Conservation (phyloP, 495 filamentous ascomycete species). For the Cercophora newfieldiana region DNA sequence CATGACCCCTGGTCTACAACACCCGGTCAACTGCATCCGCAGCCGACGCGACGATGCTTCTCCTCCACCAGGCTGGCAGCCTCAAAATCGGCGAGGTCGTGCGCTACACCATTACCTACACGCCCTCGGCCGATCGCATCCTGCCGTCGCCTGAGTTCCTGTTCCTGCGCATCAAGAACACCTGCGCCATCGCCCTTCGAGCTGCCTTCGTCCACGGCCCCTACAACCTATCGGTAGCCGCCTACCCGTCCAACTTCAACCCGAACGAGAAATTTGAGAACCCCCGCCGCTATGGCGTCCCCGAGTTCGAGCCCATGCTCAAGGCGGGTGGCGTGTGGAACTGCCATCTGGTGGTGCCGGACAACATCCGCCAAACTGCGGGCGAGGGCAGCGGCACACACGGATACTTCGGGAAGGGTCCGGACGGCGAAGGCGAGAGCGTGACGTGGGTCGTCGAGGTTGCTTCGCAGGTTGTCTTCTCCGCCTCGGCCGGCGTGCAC, state of each 20-base stretch:
- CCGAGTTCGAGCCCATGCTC: slow-evolving; percentile 92
- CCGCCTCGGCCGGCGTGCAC: slow-evolving; percentile 79
- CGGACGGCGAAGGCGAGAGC: slow-evolving; percentile 46
- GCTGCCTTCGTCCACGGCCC: slow-evolving; percentile 96
- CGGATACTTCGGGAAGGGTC: slow-evolving; percentile 38
- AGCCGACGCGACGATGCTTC: slow-evolving; percentile 64
- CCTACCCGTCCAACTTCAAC: slow-evolving; percentile 76
- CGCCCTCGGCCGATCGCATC: slow-evolving; percentile 82
- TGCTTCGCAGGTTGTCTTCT: slow-evolving; percentile 88
- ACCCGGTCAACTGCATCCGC: not conserved
- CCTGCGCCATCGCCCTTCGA: slow-evolving; percentile 83
- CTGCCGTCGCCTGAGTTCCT: slow-evolving; percentile 77
- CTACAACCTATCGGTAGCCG: slow-evolving; percentile 83
- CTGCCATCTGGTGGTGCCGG: slow-evolving; percentile 73
- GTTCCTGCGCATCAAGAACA: slow-evolving; percentile 85
- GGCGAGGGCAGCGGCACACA: slow-evolving; percentile 33
- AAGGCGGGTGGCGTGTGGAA: slow-evolving; percentile 89
- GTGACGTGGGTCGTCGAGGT: slow-evolving; percentile 92
- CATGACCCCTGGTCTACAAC: not conserved
- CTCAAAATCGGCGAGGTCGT: slow-evolving; percentile 92
- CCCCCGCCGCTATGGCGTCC: slow-evolving; percentile 62
- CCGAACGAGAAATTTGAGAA: slow-evolving; percentile 71
- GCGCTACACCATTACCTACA: slow-evolving; percentile 90
- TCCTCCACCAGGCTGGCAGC: slow-evolving; percentile 83
- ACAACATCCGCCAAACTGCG: slow-evolving; percentile 57